Conservation (phyloP, 2,329 filamentous ascomycete species). For the Aureobasidium namibiae region DNA sequence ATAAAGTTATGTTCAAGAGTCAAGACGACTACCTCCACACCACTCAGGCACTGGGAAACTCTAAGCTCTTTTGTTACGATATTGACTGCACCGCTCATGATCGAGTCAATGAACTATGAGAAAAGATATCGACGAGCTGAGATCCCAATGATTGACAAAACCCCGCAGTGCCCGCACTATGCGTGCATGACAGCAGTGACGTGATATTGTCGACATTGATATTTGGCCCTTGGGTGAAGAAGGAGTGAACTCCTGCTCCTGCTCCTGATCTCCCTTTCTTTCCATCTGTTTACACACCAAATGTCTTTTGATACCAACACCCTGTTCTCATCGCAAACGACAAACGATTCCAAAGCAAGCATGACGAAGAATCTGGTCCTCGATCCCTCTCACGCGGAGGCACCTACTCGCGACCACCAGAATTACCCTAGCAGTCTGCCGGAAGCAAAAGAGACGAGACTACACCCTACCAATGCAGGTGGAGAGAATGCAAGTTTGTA, state of each 20-base stretch:
- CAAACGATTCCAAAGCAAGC: neutral
- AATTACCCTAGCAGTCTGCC: conserved; percentile 28
- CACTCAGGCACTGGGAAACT: neutral
- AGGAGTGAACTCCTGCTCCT: neutral
- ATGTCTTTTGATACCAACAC: conserved; percentile 3
- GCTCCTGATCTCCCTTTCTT: no score
- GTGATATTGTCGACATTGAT: conserved; percentile 2
- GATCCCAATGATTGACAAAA: neutral
- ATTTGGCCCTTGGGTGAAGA: no score
- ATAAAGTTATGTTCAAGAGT: neutral
- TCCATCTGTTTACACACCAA: neutral
- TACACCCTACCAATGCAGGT: conserved; percentile 33
- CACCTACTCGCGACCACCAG: conserved; percentile 33
- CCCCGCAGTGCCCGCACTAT: neutral
- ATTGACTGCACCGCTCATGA: neutral
- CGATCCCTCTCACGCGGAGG: conserved; percentile 28
- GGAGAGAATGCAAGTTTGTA: conserved; percentile 39
- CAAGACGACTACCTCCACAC: neutral
- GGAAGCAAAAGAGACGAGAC: conserved; percentile 36
- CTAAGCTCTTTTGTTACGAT: no score
- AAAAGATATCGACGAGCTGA: neutral
- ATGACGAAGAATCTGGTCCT: conserved; percentile 34
- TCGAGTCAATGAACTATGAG: neutral
- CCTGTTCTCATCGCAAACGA: neutral
- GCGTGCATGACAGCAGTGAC: conserved; percentile 4